Evolutionary conservation across 768 basidiomycete species (phyloP), one percentile per base, ranked within the genome.

Genomic region (Leccinum barrowsii): DNA sequence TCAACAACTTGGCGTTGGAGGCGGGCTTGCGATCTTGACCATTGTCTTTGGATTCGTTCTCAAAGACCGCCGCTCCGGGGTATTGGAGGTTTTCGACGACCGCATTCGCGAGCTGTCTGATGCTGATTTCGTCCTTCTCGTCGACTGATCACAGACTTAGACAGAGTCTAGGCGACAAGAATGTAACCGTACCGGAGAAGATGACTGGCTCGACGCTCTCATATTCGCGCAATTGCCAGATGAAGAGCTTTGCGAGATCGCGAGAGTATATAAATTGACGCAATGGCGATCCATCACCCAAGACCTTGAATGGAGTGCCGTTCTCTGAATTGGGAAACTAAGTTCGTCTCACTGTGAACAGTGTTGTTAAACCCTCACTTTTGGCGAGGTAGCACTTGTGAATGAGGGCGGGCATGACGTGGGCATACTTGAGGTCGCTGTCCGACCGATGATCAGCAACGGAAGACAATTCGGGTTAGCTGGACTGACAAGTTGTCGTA

Each of bases 181-280:
- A 37, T 13, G 21, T 21, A 55, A 30, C 65, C 75, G 21, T 62
- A 89, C 92, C 90, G 5, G 92, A 94, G 17, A 98, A 81, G 65
- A 97, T 98, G 71, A 98, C 76, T 5, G 95, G 95, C 64, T 96
- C 94, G 52, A 96, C 89, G 65, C 92, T 88, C 54, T 94, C 83
- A 71, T 98, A 97, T 68, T 96, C 89, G 48, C 91, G 80, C 62
- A 95, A 74, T 80, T 86, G 84, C 93, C 92, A 94, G 69, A 97
- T 89, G 79, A 97, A 96, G 56, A 96, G 79, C 73, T 92, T 96
- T 47, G 94, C 95, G 51, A 98, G 86, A 75, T 98, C 94, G 51
- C 84, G 80, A n/a, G 95, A 97, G 76, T 94, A 98, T 74, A 97
- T 95, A 73, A 98, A 98, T 73, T 98, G 95, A n/a, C 95, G 85